These are phyloP conservation scores for Diaporthe sp. DNA, from an alignment of 2,329 filamentous ascomycete genomes.

Conservation along the genomic window DNA sequence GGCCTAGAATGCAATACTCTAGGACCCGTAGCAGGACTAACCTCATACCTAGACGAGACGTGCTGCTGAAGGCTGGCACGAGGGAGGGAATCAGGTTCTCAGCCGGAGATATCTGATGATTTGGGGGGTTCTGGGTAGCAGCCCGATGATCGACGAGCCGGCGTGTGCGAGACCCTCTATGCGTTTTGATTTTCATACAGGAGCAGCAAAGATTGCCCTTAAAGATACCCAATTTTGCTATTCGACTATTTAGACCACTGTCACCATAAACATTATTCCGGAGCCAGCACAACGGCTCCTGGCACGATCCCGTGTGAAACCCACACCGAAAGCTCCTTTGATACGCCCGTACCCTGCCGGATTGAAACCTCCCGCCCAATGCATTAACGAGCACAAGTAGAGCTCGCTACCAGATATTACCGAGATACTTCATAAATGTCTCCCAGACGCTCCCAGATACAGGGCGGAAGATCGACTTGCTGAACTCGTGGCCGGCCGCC, in stretches of 20 bases:
- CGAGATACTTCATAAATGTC: not conserved
- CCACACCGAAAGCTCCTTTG: not conserved
- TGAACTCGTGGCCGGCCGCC: constrained; percentile 2
- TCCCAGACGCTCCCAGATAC: constrained; percentile 8
- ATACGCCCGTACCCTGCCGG: not conserved
- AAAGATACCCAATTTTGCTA: constrained; percentile 4
- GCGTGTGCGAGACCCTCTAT: not conserved
- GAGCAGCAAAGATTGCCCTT: not conserved
- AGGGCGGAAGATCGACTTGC: constrained; percentile 13
- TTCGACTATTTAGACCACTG: not conserved
- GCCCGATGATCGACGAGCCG: not conserved
- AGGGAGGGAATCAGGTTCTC: not conserved
- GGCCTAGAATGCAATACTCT: no score
- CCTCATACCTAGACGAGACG: no score
- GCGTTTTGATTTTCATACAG: not conserved
- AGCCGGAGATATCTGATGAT: not conserved
- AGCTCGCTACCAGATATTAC: not conserved
- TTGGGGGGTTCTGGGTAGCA: not conserved
- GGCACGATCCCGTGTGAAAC: not conserved
- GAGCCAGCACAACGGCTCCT: not conserved
- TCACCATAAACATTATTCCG: not conserved
- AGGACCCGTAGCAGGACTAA: no score
- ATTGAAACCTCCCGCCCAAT: no score
- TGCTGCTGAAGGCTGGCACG: not conserved
- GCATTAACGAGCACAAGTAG: not conserved